phyloP scores from a whole-genome alignment of 306 rosid genomes.

The Fragaria iinumae region DNA sequence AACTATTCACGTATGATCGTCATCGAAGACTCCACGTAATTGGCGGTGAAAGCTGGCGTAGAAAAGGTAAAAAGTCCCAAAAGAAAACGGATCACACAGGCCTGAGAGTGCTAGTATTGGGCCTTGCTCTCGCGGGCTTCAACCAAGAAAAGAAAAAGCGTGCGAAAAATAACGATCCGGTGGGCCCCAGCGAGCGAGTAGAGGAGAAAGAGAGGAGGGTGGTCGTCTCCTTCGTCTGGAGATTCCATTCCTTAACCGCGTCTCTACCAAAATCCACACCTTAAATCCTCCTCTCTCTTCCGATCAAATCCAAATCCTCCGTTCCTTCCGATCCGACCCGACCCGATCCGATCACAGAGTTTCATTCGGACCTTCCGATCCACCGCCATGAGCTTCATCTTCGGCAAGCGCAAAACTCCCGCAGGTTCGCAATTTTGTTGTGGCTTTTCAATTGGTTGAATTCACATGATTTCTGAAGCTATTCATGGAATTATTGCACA shows the following conservation, averaged over 20 bases:
- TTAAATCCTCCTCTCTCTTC: neutral
- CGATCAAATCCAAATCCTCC: neutral
- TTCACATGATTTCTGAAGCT: neutral
- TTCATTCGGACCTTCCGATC: slow-evolving; percentile 27
- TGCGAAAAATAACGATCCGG: neutral
- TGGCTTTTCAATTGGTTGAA: neutral
- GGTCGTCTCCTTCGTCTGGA: neutral
- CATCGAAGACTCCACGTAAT: no score
- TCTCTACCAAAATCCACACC: neutral
- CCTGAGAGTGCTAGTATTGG: neutral
- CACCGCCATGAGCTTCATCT: slow-evolving; percentile 77
- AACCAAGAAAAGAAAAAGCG: neutral
- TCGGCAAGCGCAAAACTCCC: slow-evolving; percentile 91
- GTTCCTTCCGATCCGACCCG: neutral
- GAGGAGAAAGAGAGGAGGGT: neutral
- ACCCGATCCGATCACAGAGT: slow-evolving; percentile 8
- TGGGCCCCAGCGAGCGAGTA: neutral
- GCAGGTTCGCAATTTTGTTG: slow-evolving; percentile 48
- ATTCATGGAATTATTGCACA: neutral
- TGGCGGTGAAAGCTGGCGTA: no score
- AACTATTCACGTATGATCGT: no score
- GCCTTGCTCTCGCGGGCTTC: neutral
- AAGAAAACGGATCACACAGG: no score
- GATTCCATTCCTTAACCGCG: slow-evolving; percentile 18
- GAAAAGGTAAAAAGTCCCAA: no score